Evolutionary conservation across 108 stramenopile species (phyloP).

Genomic region (Halocafeteria seosinensis): DNA sequence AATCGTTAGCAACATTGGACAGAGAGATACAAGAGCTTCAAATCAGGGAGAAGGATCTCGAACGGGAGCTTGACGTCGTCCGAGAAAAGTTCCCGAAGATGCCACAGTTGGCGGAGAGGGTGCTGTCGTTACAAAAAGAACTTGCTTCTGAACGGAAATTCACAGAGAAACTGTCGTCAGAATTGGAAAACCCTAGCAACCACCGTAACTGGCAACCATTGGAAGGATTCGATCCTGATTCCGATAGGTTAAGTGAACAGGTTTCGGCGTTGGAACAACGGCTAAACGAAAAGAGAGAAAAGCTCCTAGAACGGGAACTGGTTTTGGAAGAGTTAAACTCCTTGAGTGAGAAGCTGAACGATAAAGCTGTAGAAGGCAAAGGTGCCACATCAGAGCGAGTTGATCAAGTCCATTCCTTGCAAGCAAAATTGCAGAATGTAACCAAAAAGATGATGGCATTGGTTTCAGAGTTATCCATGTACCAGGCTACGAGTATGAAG

Average conservation of each 20-base stretch:
- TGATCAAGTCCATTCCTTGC: slow-evolving; percentile 32
- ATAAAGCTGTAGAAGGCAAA: slow-evolving; percentile 21
- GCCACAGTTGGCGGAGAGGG: slow-evolving; percentile 11
- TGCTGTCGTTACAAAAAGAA: slow-evolving; percentile 19
- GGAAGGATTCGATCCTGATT: slow-evolving; percentile 31
- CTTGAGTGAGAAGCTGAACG: slow-evolving; percentile 27
- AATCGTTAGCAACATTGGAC: slow-evolving; percentile 26
- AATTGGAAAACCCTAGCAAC: slow-evolving; percentile 38
- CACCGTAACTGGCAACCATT: slow-evolving; percentile 32
- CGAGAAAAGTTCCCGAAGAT: slow-evolving; percentile 15
- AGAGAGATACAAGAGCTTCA: slow-evolving; percentile 32
- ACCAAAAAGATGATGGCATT: slow-evolving; percentile 41
- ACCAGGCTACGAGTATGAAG: slow-evolving; percentile 43
- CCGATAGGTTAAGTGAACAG: slow-evolving; percentile 31
- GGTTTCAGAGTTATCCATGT: slow-evolving; percentile 45
- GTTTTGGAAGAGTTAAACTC: slow-evolving; percentile 39
- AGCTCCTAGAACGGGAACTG: slow-evolving; percentile 39
- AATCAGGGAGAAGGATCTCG: slow-evolving; percentile 32
- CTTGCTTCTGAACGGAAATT: slow-evolving; percentile 19
- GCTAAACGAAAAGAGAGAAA: slow-evolving; percentile 31
- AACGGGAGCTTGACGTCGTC: slow-evolving; percentile 21
- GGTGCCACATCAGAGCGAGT: slow-evolving; percentile 18
- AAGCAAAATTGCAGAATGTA: slow-evolving; percentile 22
- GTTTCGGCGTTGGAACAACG: slow-evolving; percentile 33
- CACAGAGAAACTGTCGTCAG: slow-evolving; percentile 28